Evolutionary conservation across 2,329 filamentous ascomycete species (phyloP).

Genomic region (Anthostomella pinea): DNA sequence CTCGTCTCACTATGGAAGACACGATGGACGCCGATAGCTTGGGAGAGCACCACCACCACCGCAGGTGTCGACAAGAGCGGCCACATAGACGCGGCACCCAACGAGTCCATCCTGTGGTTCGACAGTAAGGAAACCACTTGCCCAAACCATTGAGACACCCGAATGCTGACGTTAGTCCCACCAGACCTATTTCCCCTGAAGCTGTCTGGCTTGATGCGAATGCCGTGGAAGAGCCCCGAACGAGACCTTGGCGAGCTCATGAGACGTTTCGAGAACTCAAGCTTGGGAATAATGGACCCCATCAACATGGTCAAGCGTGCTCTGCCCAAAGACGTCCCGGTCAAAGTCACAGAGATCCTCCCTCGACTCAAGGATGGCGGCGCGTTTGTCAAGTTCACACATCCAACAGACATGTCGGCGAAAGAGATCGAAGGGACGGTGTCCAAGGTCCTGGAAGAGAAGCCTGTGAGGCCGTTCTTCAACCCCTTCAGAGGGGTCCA

Average conservation of each 20-base stretch:
- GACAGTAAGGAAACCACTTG: slow-evolving; percentile 61
- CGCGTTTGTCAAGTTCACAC: slow-evolving; percentile 67
- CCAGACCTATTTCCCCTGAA: slow-evolving; percentile 81
- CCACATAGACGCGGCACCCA: slow-evolving; percentile 72
- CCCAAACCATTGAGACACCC: neutral
- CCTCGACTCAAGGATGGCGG: slow-evolving; percentile 89
- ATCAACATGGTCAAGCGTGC: slow-evolving; percentile 57
- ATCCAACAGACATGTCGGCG: slow-evolving; percentile 38
- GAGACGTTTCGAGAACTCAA: slow-evolving; percentile 49
- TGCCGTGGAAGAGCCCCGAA: slow-evolving; percentile 46
- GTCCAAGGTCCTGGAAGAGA: slow-evolving; percentile 60
- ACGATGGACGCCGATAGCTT: slow-evolving; percentile 29
- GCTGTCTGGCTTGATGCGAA: slow-evolving; percentile 49
- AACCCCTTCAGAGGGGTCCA: slow-evolving; percentile 73
- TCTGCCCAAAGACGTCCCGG: slow-evolving; percentile 57
- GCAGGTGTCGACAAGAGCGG: slow-evolving; percentile 67
- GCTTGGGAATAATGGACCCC: slow-evolving; percentile 49
- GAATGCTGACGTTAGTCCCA: neutral
- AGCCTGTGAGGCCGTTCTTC: slow-evolving; percentile 84
- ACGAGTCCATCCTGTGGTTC: slow-evolving; percentile 85
- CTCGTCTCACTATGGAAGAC: slow-evolving; percentile 16
- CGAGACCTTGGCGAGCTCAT: slow-evolving; percentile 49
- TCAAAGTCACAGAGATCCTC: slow-evolving; percentile 77
- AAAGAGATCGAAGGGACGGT: slow-evolving; percentile 61
- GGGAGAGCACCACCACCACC: slow-evolving; percentile 39